Percentiles rank a stretch among this genome's conserved stretches.
Evolutionary conservation across 2,329 filamentous ascomycete genomes (phyloP).

Genomic region (Dothideomycetes sp.): DNA sequence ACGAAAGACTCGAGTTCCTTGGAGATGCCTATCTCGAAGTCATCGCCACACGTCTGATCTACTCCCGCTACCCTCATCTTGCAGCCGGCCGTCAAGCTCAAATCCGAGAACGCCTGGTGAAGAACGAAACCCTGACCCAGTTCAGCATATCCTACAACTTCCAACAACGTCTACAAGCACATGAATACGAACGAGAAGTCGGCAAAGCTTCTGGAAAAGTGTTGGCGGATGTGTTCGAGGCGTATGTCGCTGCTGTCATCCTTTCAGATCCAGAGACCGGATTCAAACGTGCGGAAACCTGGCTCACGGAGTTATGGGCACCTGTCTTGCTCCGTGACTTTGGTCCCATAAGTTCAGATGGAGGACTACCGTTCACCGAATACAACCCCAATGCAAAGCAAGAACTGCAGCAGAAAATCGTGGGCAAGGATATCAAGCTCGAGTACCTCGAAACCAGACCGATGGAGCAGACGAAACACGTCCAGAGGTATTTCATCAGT

Average conservation of each 20-base stretch:
- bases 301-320: slow-evolving; percentile 69
- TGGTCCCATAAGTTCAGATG: slow-evolving; percentile 1
- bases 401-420: slow-evolving; percentile 12
- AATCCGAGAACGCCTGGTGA: slow-evolving; percentile 68
- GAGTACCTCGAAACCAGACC: slow-evolving; percentile 14
- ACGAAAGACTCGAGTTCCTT: slow-evolving; percentile 80
- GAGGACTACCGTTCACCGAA: background rate
- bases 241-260: slow-evolving; percentile 74
- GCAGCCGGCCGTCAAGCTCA: slow-evolving; percentile 62
- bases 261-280: slow-evolving; percentile 58
- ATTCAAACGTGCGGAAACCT: slow-evolving; percentile 51
- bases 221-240: slow-evolving; percentile 80
- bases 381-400: slow-evolving; percentile 13
- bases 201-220: slow-evolving; percentile 60
- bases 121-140: slow-evolving; percentile 65
- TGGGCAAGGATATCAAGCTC: slow-evolving; percentile 6
- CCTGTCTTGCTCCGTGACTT: slow-evolving; percentile 42
- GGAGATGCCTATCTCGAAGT: slow-evolving; percentile 81
- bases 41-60: slow-evolving; percentile 66
- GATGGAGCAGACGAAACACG: slow-evolving; percentile 36
- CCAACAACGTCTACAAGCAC: slow-evolving; percentile 52
- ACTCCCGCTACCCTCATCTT: slow-evolving; percentile 57
- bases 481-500: slow-evolving; percentile 48
- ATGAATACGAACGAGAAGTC: slow-evolving; percentile 23
- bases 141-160: slow-evolving; percentile 66